Percentiles rank a stretch among this genome's conserved stretches.
These are phyloP conservation scores for Serendipita indica DNA, from an alignment of 768 basidiomycete genomes.

Conservation along the genomic window DNA sequence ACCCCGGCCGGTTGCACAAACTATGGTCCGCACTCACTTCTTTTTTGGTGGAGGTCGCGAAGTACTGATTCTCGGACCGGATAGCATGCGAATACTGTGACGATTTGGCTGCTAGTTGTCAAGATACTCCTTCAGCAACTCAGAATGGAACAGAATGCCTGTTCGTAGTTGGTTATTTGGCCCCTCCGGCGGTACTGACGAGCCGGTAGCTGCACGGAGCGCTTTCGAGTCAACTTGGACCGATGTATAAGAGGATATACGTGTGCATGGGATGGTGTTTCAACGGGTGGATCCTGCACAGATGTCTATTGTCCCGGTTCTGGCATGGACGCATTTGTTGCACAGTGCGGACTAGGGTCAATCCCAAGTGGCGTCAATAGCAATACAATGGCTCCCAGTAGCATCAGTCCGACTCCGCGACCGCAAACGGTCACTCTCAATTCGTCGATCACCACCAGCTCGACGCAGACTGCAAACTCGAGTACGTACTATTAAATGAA, in stretches of 20 bases:
- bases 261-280: constrained; percentile 5
- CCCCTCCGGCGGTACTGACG: not conserved
- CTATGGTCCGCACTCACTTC: not conserved
- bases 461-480: not conserved
- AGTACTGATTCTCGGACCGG: not conserved
- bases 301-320: not conserved
- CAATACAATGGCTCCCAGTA: not conserved
- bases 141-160: constrained; percentile 9
- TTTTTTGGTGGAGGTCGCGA: no score
- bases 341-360: not conserved
- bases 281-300: not conserved
- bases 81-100: not conserved
- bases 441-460: not conserved
- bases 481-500: no score
- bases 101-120: not conserved
- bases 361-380: not conserved
- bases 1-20: not conserved
- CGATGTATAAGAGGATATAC: not conserved
- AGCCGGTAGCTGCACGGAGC: not conserved
- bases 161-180: not conserved
- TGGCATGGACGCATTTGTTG: not conserved
- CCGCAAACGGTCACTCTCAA: not conserved
- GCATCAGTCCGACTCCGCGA: not conserved
- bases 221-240: not conserved
- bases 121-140: constrained; percentile 2